phyloP scores from a whole-genome alignment of 2,329 filamentous ascomycete genomes.

The Lasiodiplodia citricola region DNA sequence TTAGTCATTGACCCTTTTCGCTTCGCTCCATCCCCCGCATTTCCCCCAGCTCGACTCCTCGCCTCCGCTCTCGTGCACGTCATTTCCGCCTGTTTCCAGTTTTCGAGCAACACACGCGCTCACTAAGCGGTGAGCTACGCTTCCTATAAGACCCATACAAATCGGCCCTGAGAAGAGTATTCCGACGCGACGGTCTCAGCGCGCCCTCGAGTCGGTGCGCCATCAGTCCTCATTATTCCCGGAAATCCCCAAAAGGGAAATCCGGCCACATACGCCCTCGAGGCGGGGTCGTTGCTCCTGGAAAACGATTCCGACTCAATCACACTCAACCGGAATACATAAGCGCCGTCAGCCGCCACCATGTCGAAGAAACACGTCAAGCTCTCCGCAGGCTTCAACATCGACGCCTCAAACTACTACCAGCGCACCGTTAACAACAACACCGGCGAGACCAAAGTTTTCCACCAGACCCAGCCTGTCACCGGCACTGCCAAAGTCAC shows the following conservation, averaged over 20 bases:
- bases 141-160: not conserved
- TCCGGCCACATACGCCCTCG: slow-evolving; percentile 13
- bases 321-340: slow-evolving; percentile 21
- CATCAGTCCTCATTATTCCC: slow-evolving; percentile 1
- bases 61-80: slow-evolving; percentile 9
- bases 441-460: slow-evolving; percentile 39
- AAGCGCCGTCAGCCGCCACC: slow-evolving; percentile 22
- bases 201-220: slow-evolving; percentile 11
- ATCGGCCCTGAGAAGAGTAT: slow-evolving; percentile 18
- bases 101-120: not conserved
- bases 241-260: slow-evolving; percentile 22
- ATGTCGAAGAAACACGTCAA: slow-evolving; percentile 28
- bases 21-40: slow-evolving; percentile 19
- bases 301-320: slow-evolving; percentile 13
- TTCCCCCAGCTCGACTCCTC: not conserved
- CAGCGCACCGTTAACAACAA: slow-evolving; percentile 24
- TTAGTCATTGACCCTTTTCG: not conserved
- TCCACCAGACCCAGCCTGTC: slow-evolving; percentile 43
- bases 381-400: slow-evolving; percentile 24
- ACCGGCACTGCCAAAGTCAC: slow-evolving; percentile 38
- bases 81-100: slow-evolving; percentile 8
- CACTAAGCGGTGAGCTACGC: not conserved
- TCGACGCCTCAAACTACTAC: slow-evolving; percentile 25
- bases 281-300: slow-evolving; percentile 24
- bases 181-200: slow-evolving; percentile 4